Conservation (phyloP, 2,329 filamentous ascomycete genomes). For the Microthyrium microscopicum region DNA sequence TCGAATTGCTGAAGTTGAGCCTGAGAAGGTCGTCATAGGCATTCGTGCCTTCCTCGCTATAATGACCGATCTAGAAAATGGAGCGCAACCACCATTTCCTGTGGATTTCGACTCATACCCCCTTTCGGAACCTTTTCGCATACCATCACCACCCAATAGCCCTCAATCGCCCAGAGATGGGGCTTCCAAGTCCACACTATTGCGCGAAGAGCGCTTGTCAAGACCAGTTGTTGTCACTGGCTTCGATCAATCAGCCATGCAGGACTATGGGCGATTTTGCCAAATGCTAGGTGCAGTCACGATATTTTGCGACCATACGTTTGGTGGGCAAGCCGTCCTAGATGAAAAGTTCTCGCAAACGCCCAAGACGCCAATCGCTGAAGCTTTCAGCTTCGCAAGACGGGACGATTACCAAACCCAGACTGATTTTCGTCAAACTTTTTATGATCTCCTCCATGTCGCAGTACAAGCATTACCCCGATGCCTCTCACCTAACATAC, state of each 20-base stretch:
- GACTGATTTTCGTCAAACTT: constrained; percentile 76
- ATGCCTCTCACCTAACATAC: constrained; percentile 81
- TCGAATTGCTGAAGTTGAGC: constrained; percentile 82
- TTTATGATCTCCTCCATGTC: constrained; percentile 89
- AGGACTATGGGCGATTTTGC: constrained; percentile 82
- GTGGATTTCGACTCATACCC: constrained; percentile 38
- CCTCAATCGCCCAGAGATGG: constrained; percentile 14
- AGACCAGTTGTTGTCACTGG: constrained; percentile 40
- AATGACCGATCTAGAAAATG: constrained; percentile 81
- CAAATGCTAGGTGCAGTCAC: constrained; percentile 93
- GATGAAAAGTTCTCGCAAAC: constrained; percentile 88
- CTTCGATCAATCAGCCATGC: constrained; percentile 60
- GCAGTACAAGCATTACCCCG: constrained; percentile 88
- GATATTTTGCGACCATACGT: constrained; percentile 89
- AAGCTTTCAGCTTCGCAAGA: constrained; percentile 80
- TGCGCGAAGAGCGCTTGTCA: constrained; percentile 49
- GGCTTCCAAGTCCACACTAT: constrained; percentile 19
- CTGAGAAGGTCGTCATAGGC: constrained; percentile 92
- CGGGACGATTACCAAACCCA: constrained; percentile 61
- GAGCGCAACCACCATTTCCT: constrained; percentile 73
- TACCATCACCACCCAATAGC: constrained; percentile 17
- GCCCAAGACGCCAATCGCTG: constrained; percentile 86
- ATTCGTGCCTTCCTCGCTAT: constrained; percentile 88
- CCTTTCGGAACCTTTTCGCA: constrained; percentile 22
- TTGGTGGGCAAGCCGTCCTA: constrained; percentile 84